These are phyloP conservation scores for Cyclotella cryptica DNA, from an alignment of 108 stramenopile genomes.

Conservation along the genomic window DNA sequence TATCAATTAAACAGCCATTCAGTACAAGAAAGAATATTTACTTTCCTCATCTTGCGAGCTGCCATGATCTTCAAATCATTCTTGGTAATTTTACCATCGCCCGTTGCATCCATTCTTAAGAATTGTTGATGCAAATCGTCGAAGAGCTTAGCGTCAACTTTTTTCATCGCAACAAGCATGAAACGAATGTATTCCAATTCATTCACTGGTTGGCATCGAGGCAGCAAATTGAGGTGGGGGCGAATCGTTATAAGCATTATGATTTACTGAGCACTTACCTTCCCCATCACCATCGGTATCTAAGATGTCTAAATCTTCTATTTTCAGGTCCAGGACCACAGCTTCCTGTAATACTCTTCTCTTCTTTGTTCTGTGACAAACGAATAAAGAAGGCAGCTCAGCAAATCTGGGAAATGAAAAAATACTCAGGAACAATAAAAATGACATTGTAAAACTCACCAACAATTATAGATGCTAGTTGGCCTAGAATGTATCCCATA, in stretches of 20 bases:
- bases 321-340: conserved; percentile 51
- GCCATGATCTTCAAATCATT: conserved; percentile 61
- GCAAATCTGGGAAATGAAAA: too few relatives aligned
- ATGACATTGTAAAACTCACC: background rate
- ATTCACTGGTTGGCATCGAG: conserved; percentile 38
- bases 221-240: background rate
- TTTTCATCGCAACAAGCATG: conserved; percentile 83
- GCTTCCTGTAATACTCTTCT: conserved; percentile 34
- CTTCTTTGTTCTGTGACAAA: conserved; percentile 5
- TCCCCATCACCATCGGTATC: conserved; percentile 56
- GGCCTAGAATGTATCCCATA: conserved; percentile 60
- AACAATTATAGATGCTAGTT: conserved; percentile 57
- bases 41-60: conserved; percentile 49
- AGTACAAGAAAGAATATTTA: conserved; percentile 41
- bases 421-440: too few relatives aligned
- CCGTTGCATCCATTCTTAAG: conserved; percentile 53
- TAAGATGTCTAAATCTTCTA: conserved; percentile 58
- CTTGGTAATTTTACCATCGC: conserved; percentile 58
- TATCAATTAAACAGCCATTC: conserved; percentile 45
- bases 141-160: conserved; percentile 66
- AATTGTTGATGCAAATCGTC: conserved; percentile 73
- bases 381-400: too few relatives aligned
- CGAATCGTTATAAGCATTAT: background rate
- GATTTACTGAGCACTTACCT: conserved; percentile 9
- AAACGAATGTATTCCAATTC: conserved; percentile 78